Percentiles rank a stretch among this genome's conserved stretches.
These are phyloP conservation scores for Trichoderma sp. DNA, from an alignment of 2,329 filamentous ascomycete species.

Conservation along the genomic window DNA sequence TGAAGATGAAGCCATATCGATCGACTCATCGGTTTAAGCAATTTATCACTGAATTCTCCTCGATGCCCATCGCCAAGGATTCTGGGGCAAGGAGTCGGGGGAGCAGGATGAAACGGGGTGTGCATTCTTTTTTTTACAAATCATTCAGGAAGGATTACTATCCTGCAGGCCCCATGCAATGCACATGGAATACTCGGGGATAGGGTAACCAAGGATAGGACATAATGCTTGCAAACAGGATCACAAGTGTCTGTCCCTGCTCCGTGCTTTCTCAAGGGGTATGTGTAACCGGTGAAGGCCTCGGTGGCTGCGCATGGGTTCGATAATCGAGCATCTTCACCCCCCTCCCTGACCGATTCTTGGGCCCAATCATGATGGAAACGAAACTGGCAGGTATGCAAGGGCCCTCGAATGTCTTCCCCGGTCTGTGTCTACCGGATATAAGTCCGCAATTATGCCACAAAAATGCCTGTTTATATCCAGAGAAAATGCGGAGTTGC, in stretches of 20 bases:
- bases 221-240: neutral
- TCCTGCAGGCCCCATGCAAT: neutral
- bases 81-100: neutral
- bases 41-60: neutral
- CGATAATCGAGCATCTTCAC: neutral
- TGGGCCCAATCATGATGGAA: neutral
- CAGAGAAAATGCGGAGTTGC: neutral
- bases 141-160: neutral
- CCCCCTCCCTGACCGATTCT: neutral
- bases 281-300: neutral
- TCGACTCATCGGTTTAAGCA: neutral
- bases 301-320: neutral
- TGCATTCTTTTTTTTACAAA: neutral
- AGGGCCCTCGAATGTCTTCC: neutral
- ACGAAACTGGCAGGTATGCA: neutral
- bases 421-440: neutral
- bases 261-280: neutral
- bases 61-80: neutral
- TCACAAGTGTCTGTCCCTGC: neutral
- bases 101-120: neutral
- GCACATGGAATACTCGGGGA: neutral
- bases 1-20: neutral
- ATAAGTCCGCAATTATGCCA: neutral
- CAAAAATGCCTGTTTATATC: neutral
- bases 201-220: neutral